Evolutionary conservation across 2,329 filamentous ascomycete species (phyloP), one percentile per base, ranked within the genome.

Genomic region (Penicillium vulpinum): DNA sequence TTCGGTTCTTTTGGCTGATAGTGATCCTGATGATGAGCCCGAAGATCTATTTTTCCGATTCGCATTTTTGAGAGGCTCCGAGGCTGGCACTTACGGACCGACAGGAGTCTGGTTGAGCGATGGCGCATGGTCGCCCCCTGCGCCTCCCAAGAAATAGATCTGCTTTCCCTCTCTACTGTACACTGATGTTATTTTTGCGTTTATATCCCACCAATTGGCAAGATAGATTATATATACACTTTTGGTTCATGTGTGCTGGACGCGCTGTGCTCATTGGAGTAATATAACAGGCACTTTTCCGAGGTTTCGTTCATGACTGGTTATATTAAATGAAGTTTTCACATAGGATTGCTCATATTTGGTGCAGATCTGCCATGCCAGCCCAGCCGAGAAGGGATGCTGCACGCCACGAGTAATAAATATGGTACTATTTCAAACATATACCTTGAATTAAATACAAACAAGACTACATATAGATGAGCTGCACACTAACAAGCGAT

Each of bases 11-110:
- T 50, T 60, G 24, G 47, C 43, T 4, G 60, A 67, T 38, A 62
- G 56, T n/a, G 58, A 66, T 15, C 59, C 67, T 11, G 61, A 68
- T 2, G 67, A 69, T n/a, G 63, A 68, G 22, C 75, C 75, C 0
- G 73, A 76, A 35, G 74, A 75, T 56, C 64, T 77, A 9, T 80
- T 79, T 63, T 79, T 79, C 69, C 73, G 78, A 8, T 80, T 80
- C 59, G 77, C 78, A 0, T 80, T 78, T 63, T 64, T 80, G 51
- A 73, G 70, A 26, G 75, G 75, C 15, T 70, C 75, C 6, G 70
- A 73, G 47, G 72, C 74, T 15, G 75, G 75, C 6, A 65, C 62
- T 36, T 78, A 78, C 50, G 69, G 75, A 3, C 70, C 70, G 11
- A 62, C 71, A 31, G 75, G 75, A 4, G 73, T 78, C 21, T 78